Evolutionary conservation across 2,329 filamentous ascomycete species (phyloP).

Genomic region (Penicillium psychrosexuale): DNA sequence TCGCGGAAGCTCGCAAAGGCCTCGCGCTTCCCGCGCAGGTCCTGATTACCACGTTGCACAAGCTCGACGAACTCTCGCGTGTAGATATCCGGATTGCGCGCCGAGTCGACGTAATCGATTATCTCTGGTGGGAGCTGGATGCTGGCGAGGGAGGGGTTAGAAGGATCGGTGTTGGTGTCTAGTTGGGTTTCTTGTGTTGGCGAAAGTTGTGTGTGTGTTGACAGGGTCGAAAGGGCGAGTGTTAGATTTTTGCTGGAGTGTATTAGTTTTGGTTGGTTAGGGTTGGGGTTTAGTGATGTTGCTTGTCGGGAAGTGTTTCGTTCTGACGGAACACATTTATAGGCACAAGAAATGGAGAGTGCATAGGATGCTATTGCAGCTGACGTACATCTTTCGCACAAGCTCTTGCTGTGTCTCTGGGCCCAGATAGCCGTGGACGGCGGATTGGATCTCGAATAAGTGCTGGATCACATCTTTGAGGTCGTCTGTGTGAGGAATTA

Average conservation of each 20-base stretch:
- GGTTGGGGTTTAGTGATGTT: neutral
- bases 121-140: slow-evolving; percentile 60
- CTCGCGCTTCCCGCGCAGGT: slow-evolving; percentile 59
- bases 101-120: slow-evolving; percentile 60
- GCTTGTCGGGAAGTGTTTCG: neutral
- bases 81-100: slow-evolving; percentile 65
- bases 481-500: slow-evolving; percentile 42
- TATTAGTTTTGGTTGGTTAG: slow-evolving; percentile 2
- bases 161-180: slow-evolving; percentile 31
- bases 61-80: slow-evolving; percentile 64
- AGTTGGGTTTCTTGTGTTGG: slow-evolving; percentile 9
- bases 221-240: slow-evolving; percentile 53
- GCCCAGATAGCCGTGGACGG: slow-evolving; percentile 58
- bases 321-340: neutral
- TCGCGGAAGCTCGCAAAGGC: slow-evolving; percentile 59
- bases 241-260: slow-evolving; percentile 50
- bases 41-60: slow-evolving; percentile 61
- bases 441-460: slow-evolving; percentile 59
- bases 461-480: slow-evolving; percentile 61
- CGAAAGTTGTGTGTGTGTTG: slow-evolving; percentile 36
- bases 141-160: slow-evolving; percentile 47
- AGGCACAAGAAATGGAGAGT: neutral
- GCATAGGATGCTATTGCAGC: neutral
- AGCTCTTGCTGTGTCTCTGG: slow-evolving; percentile 56
- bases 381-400: slow-evolving; percentile 54